Evolutionary conservation across 2,329 filamentous ascomycete genomes (phyloP).

Genomic region (Talaromyces sp.): DNA sequence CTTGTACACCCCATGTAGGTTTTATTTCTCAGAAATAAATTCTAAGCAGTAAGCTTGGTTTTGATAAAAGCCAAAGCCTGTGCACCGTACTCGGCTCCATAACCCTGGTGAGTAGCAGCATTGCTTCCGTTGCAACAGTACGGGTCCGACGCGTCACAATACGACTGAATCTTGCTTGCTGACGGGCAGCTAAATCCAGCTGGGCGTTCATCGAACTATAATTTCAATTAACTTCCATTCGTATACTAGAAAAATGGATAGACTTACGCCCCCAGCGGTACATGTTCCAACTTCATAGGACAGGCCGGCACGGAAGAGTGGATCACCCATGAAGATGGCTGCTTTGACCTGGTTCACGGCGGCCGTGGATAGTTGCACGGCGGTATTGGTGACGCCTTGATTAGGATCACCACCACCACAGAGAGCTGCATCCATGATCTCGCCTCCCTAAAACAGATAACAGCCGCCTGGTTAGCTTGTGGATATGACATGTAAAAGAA

Average conservation of each 20-base stretch:
- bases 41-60: slow-evolving; percentile 20
- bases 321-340: slow-evolving; percentile 61
- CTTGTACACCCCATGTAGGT: no score
- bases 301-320: slow-evolving; percentile 51
- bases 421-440: slow-evolving; percentile 59
- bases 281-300: slow-evolving; percentile 60
- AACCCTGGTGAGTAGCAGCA: slow-evolving; percentile 56
- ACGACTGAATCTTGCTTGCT: slow-evolving; percentile 55
- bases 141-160: slow-evolving; percentile 60
- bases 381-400: slow-evolving; percentile 42
- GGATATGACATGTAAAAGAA: background rate
- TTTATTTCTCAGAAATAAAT: no score
- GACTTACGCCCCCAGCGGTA: slow-evolving; percentile 53
- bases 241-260: no score
- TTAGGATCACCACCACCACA: slow-evolving; percentile 53
- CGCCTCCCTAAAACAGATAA: slow-evolving; percentile 40
- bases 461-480: no score
- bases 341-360: slow-evolving; percentile 56
- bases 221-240: background rate
- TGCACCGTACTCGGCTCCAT: slow-evolving; percentile 55
- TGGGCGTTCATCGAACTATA: slow-evolving; percentile 56
- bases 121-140: slow-evolving; percentile 64
- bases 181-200: slow-evolving; percentile 54
- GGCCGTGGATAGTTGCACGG: slow-evolving; percentile 38
- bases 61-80: slow-evolving; percentile 57